Evolutionary conservation across 2,329 filamentous ascomycete genomes (phyloP).

Genomic region (Xylariaceae sp.): DNA sequence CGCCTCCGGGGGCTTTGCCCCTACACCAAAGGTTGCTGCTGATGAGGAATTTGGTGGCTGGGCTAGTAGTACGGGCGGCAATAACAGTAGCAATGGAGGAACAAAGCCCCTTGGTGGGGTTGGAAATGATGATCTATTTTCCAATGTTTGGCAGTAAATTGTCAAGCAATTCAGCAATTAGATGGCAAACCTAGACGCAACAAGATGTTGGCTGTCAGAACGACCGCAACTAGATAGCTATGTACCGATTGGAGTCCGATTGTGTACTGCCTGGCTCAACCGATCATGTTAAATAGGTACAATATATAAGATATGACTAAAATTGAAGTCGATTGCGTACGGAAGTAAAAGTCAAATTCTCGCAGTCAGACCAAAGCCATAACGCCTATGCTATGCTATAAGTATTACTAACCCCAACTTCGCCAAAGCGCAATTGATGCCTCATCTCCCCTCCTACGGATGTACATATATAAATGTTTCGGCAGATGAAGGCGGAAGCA

Average conservation of each 20-base stretch:
- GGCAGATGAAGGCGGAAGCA: not conserved
- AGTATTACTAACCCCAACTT: constrained; percentile 8
- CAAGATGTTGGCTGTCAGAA: not conserved
- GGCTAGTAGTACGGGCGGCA: constrained; percentile 68
- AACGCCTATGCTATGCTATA: constrained; percentile 42
- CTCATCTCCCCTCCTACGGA: not conserved
- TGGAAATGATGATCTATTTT: constrained; percentile 85
- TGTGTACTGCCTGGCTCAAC: too few species aligned
- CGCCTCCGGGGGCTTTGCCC: constrained; percentile 65
- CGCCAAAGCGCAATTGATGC: too few species aligned
- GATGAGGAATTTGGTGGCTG: constrained; percentile 98
- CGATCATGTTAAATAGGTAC: too few species aligned
- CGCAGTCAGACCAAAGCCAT: constrained; percentile 13
- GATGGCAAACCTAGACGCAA: not conserved
- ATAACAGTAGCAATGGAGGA: constrained; percentile 42
- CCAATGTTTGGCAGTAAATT: constrained; percentile 85
- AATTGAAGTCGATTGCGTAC: too few species aligned
- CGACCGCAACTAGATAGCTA: not conserved
- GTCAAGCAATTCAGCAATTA: not conserved
- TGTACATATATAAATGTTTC: not conserved
- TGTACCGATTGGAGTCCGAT: not conserved
- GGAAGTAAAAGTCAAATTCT: not conserved
- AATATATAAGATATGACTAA: not conserved
- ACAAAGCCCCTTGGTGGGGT: constrained; percentile 63
- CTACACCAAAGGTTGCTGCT: constrained; percentile 71